Conservation (phyloP, 805 yeast genomes). For the Suhomyces sp. region DNA sequence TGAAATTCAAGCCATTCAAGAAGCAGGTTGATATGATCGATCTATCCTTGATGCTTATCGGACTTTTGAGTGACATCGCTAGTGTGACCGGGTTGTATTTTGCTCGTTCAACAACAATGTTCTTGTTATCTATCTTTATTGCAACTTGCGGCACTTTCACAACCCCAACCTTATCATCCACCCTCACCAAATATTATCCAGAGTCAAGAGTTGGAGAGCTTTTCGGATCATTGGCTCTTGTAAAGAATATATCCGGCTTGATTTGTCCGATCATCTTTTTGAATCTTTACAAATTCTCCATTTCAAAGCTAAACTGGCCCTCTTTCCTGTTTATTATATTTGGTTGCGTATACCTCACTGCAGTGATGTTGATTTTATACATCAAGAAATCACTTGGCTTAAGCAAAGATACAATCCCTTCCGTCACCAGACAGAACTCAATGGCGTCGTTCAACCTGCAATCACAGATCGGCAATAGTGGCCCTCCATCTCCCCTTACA, state of each 20-base stretch:
- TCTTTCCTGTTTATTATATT: not conserved
- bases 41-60: slow-evolving; percentile 12
- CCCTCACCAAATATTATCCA: slow-evolving; percentile 59
- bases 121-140: not conserved
- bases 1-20: slow-evolving; percentile 12
- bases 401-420: not conserved
- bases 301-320: not conserved
- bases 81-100: slow-evolving; percentile 12
- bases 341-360: not conserved
- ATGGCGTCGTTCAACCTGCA: not conserved
- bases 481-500: not conserved
- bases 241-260: slow-evolving; percentile 49
- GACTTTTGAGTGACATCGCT: slow-evolving; percentile 11
- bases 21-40: slow-evolving; percentile 16
- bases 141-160: slow-evolving; percentile 1
- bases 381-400: not conserved
- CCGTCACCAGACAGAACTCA: not conserved
- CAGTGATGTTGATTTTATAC: not conserved
- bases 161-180: slow-evolving; percentile 54
- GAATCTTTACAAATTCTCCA: slow-evolving; percentile 36
- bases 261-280: slow-evolving; percentile 49
- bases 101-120: not conserved
- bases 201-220: slow-evolving; percentile 62
- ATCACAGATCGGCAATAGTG: not conserved
- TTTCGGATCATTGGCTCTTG: slow-evolving; percentile 64